Conservation (phyloP, 805 yeast genomes). For the Schwanniomyces sp. region DNA sequence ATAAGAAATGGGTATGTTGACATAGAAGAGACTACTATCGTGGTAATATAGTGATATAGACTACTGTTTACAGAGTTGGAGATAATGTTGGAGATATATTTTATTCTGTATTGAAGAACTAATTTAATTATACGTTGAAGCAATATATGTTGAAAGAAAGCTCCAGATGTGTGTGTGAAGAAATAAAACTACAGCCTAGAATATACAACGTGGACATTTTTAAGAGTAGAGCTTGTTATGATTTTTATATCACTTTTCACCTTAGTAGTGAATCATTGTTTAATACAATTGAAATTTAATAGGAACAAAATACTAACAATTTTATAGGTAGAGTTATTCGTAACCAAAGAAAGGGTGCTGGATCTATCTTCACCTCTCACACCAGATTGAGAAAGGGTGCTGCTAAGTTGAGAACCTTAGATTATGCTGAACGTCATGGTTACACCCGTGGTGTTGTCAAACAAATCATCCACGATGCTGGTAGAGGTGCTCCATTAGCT, state of each 20-base stretch:
- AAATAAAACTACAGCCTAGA: no score
- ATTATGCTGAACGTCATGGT: conserved; percentile 99
- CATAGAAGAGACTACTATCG: neutral
- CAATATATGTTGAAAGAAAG: no score
- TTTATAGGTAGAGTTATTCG: conserved; percentile 96
- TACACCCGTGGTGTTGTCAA: conserved; percentile 99
- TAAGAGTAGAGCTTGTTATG: no score
- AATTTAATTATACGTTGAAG: no score
- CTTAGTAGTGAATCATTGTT: neutral
- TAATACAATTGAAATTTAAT: neutral
- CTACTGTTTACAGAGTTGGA: neutral
- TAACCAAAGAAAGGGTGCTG: conserved; percentile 99
- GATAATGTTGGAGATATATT: neutral
- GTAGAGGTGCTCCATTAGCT: conserved; percentile 99
- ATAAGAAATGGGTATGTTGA: conserved; percentile 29
- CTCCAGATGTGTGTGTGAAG: no score
- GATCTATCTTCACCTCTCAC: conserved; percentile 99
- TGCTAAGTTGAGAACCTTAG: conserved; percentile 99
- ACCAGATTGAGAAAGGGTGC: conserved; percentile 99
- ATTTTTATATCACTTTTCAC: neutral
- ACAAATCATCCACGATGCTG: conserved; percentile 98
- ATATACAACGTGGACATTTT: no score
- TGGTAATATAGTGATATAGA: neutral
- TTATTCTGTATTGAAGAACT: no score
- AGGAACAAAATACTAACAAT: conserved; percentile 10